Conservation (phyloP, 2,329 filamentous ascomycete species). For the Talaromyces verruculosus region DNA sequence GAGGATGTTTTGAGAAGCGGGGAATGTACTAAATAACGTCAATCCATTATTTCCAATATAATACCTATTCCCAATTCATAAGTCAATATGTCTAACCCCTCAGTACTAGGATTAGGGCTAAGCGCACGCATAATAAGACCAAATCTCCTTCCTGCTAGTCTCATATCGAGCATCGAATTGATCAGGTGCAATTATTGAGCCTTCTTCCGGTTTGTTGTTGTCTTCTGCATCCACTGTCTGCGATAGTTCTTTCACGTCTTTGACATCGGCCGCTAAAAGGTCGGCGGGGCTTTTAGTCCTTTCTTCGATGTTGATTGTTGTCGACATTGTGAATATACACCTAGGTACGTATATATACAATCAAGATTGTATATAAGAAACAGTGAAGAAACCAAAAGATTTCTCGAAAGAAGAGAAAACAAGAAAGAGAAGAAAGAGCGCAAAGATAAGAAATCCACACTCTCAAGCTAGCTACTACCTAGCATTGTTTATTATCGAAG, state of each 20-base stretch:
- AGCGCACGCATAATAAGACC: conserved; percentile 55
- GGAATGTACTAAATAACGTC: conserved; percentile 55
- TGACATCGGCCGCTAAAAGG: not conserved
- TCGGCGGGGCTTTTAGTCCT: not conserved
- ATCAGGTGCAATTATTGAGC: conserved; percentile 53
- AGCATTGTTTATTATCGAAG: not conserved
- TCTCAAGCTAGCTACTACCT: not conserved
- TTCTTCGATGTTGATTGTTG: conserved; percentile 2
- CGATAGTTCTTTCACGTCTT: not conserved
- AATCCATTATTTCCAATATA: conserved; percentile 67
- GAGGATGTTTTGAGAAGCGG: not conserved
- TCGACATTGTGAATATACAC: not conserved
- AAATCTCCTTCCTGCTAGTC: conserved; percentile 57
- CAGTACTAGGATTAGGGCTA: conserved; percentile 22
- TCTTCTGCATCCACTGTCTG: not conserved
- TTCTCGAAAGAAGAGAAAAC: not conserved
- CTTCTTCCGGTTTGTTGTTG: conserved; percentile 20
- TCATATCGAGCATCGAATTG: conserved; percentile 55
- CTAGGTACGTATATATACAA: not conserved
- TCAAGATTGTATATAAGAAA: not conserved
- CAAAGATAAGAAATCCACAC: conserved; percentile 3
- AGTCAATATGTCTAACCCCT: not conserved
- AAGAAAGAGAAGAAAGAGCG: not conserved
- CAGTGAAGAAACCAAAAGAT: not conserved
- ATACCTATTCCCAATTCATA: conserved; percentile 45